Evolutionary conservation across 1,139 yeast genomes (phyloP), one percentile per base, ranked within the genome.

Genomic region (Sugiyamaella grinbergsii): DNA sequence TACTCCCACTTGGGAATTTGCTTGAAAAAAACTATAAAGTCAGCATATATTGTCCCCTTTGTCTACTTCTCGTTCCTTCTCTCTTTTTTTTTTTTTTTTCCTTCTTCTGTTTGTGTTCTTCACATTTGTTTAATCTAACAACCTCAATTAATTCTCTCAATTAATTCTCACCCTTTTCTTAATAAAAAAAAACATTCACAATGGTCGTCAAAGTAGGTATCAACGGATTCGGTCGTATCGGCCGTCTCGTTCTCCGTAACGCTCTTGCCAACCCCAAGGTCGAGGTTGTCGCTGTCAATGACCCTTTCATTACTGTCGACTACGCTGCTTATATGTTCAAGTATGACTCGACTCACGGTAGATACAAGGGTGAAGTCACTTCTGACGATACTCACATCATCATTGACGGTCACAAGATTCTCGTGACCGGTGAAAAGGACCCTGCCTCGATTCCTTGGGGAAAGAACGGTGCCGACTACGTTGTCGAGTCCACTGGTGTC

Each of bases 181-280:
- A 4, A 6, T 28, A 22, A 23, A 38, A n/a, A n/a, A n/a, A 5
- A 48, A 48, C 49, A 26, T 16, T 39, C 36, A 46, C 39, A 65
- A 72, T 71, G 73, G 72, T 65, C 61, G 64, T 67, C 60, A 69
- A 71, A 58, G 76, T 85, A 72, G 93, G 93, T 78, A 85, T 85
- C 73, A 85, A 85, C 83, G 93, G 93, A 69, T 85, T 85, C 83
- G 94, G 94, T 66, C 83, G 94, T 75, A 85, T 85, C 65, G 94
- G 94, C 63, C 88, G 94, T 75, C 81, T 85, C 69, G 81, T 83
- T 62, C 77, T 84, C 70, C 83, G 94, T 79, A 79, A 83, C 69
- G 93, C 93, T 61, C 76, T 84, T 64, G 63, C 67, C 60, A 80
- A 86, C 80, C 74, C 78, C 62, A 86, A 81, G 61, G 82, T 85